A percentile compares a stretch with the other conserved stretches of the same genome.
phyloP scores from a whole-genome alignment of 257 asterid species.

The Fraxinus quadrangulata region DNA sequence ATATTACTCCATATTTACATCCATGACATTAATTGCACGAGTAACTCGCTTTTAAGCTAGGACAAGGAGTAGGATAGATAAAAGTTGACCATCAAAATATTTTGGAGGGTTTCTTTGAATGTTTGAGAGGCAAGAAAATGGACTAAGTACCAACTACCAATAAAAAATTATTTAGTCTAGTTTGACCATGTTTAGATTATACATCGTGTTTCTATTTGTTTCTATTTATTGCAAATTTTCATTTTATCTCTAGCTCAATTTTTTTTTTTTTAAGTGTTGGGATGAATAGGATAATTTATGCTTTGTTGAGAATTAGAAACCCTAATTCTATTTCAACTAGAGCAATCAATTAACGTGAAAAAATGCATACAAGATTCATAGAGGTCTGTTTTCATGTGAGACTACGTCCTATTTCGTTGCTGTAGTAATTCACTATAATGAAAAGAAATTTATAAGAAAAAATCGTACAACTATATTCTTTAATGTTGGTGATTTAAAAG shows the following conservation, averaged over 20 bases:
- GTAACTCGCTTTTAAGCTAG: background rate
- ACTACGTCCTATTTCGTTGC: no score
- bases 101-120: background rate
- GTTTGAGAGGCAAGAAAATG: background rate
- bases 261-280: background rate
- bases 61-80: background rate
- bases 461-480: no score
- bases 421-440: no score
- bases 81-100: background rate
- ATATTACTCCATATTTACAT: background rate
- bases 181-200: background rate
- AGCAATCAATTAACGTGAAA: no score
- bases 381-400: no score
- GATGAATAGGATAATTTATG: background rate
- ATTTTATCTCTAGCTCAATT: background rate
- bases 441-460: no score
- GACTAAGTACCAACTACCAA: background rate
- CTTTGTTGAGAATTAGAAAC: background rate
- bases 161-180: background rate
- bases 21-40: background rate
- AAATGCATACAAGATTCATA: no score
- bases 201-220: background rate
- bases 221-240: background rate
- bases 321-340: no score
- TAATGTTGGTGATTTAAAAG: no score